Evolutionary conservation across 352 stramenopile species (phyloP).

Genomic region (Globisporangium orthogonon): DNA sequence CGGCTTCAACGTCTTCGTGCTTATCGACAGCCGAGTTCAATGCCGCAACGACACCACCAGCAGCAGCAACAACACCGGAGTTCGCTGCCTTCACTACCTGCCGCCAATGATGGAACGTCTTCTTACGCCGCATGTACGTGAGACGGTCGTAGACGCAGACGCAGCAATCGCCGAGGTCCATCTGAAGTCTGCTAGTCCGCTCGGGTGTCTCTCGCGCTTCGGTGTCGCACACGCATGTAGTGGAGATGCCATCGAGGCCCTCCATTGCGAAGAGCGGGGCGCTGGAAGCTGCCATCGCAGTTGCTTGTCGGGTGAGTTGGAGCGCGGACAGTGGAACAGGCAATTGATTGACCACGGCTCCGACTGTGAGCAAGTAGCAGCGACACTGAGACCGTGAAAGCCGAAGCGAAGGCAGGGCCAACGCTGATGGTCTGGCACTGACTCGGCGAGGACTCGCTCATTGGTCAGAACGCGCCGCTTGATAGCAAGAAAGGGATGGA

Average conservation of each 20-base stretch:
- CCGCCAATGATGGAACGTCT: slow-evolving; percentile 70
- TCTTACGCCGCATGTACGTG: slow-evolving; percentile 74
- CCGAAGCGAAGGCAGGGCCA: background rate
- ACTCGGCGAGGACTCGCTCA: slow-evolving; percentile 1
- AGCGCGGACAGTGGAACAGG: background rate
- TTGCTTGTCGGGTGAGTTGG: background rate
- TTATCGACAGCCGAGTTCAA: background rate
- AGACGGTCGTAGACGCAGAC: slow-evolving; percentile 62
- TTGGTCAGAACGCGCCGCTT: slow-evolving; percentile 6
- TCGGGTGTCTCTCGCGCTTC: slow-evolving; percentile 24
- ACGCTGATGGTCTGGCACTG: background rate
- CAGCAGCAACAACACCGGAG: slow-evolving; percentile 5
- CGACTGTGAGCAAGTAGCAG: background rate
- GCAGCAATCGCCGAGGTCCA: slow-evolving; percentile 46
- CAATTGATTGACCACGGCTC: background rate
- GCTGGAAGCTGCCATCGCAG: background rate
- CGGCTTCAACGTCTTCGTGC: background rate
- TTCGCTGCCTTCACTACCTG: slow-evolving; percentile 24
- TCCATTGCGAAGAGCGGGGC: slow-evolving; percentile 36
- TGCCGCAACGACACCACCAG: slow-evolving; percentile 6
- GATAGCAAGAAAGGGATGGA: slow-evolving; percentile 6
- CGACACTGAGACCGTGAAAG: background rate
- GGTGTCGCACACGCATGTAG: slow-evolving; percentile 46
- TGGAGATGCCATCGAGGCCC: slow-evolving; percentile 58
- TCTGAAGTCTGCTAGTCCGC: slow-evolving; percentile 9